A percentile compares a stretch with the other conserved stretches of the same genome.
Evolutionary conservation across 1,284 basidiomycete genomes (phyloP).

Genomic region (Ustilago tritici): DNA sequence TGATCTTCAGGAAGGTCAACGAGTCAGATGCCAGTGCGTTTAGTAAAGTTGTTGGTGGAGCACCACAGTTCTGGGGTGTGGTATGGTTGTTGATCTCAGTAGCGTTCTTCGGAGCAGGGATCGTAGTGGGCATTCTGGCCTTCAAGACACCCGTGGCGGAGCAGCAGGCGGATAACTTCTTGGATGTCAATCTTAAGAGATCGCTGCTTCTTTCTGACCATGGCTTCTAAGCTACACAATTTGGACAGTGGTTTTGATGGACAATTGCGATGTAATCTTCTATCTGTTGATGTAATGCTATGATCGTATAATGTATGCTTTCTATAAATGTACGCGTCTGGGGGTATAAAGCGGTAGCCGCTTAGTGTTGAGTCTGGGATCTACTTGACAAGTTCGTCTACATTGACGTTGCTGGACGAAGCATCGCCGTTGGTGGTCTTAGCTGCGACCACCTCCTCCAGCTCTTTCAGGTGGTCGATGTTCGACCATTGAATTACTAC

Average conservation of each 20-base stretch:
- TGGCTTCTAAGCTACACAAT: neutral
- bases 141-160: constrained; percentile 62
- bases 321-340: neutral
- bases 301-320: constrained; percentile 14
- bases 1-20: constrained; percentile 79
- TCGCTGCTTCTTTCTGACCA: neutral
- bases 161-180: constrained; percentile 57
- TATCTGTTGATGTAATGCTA: neutral
- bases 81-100: constrained; percentile 88
- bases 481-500: constrained; percentile 40
- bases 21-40: constrained; percentile 91
- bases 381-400: constrained; percentile 51
- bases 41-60: constrained; percentile 82
- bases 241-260: constrained; percentile 1
- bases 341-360: neutral
- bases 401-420: constrained; percentile 35
- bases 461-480: constrained; percentile 35
- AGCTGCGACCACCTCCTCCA: constrained; percentile 10
- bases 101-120: constrained; percentile 82
- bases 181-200: constrained; percentile 52
- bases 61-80: constrained; percentile 73
- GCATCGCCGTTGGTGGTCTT: neutral
- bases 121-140: constrained; percentile 73
- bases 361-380: neutral
- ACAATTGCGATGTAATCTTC: neutral